A percentile compares a stretch with the other conserved stretches of the same genome.
Conservation (phyloP, 257 asterid genomes). For the Capsicum chinense region DNA sequence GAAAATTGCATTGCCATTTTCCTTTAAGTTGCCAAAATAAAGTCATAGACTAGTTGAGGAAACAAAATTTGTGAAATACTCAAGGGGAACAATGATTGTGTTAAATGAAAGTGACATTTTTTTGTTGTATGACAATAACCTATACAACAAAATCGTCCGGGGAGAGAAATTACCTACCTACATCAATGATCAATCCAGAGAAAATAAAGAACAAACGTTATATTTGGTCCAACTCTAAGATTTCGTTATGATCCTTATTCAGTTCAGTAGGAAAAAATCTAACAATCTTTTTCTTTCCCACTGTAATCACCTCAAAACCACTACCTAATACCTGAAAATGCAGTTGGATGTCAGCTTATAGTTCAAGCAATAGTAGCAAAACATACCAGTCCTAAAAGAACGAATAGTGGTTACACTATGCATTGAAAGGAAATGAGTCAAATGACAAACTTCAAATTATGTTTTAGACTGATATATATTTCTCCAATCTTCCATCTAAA, state of each 20-base stretch:
- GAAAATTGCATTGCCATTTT: not conserved
- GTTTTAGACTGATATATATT: not conserved
- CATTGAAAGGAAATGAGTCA: not conserved
- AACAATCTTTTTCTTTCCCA: slow-evolving; percentile 87
- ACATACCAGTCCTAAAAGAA: not conserved
- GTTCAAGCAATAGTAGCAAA: not conserved
- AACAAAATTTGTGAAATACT: not conserved
- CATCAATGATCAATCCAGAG: not conserved
- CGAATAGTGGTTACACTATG: not conserved
- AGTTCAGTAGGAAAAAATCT: slow-evolving; percentile 97
- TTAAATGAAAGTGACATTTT: not conserved
- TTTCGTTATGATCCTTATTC: slow-evolving; percentile 95
- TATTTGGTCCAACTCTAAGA: slow-evolving; percentile 97
- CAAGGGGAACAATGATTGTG: not conserved
- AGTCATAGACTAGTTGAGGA: not conserved
- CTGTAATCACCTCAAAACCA: slow-evolving; percentile 93
- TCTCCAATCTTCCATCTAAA: slow-evolving; percentile 17
- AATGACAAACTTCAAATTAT: not conserved
- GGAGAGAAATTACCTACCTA: not conserved
- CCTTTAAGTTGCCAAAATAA: not conserved
- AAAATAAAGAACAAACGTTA: slow-evolving; percentile 28
- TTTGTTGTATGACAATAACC: not conserved
- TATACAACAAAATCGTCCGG: not conserved
- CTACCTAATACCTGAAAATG: slow-evolving; percentile 78
- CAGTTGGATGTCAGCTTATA: slow-evolving; percentile 4